A percentile compares a stretch with the other conserved stretches of the same genome.
Evolutionary conservation across 257 asterid species (phyloP).

Genomic region (Nicotiana sylvestris): DNA sequence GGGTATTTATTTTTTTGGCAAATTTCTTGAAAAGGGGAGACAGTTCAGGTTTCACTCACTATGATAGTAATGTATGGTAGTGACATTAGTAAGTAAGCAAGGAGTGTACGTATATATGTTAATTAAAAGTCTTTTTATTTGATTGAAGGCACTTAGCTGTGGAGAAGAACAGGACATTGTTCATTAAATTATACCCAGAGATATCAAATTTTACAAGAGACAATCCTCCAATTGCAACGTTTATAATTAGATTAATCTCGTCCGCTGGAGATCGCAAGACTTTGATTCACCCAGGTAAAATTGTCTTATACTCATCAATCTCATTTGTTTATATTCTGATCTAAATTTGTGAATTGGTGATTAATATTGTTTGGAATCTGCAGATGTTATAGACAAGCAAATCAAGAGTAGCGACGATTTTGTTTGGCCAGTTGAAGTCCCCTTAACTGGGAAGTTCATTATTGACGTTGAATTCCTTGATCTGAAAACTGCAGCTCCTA

Average conservation of each 20-base stretch:
- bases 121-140: not conserved
- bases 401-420: slow-evolving; percentile 81
- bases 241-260: slow-evolving; percentile 64
- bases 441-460: slow-evolving; percentile 82
- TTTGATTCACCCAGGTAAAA: slow-evolving; percentile 76
- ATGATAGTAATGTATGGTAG: not conserved
- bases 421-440: slow-evolving; percentile 69
- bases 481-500: slow-evolving; percentile 58
- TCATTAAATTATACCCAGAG: slow-evolving; percentile 72
- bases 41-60: not conserved
- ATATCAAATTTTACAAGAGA: slow-evolving; percentile 63
- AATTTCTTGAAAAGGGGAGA: not conserved
- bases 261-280: slow-evolving; percentile 72
- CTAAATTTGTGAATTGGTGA: not conserved
- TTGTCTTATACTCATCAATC: not conserved
- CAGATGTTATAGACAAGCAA: slow-evolving; percentile 75
- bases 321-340: not conserved
- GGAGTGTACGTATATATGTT: not conserved
- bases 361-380: slow-evolving; percentile 8
- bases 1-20: not conserved
- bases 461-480: slow-evolving; percentile 92
- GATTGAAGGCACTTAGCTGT: slow-evolving; percentile 72
- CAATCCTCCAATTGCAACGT: slow-evolving; percentile 85
- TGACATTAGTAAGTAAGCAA: not conserved
- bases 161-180: slow-evolving; percentile 76